A percentile compares a stretch with the other conserved stretches of the same genome.
These are phyloP conservation scores for Amanita pallidorosea DNA, from an alignment of 768 basidiomycete species.

Conservation along the genomic window DNA sequence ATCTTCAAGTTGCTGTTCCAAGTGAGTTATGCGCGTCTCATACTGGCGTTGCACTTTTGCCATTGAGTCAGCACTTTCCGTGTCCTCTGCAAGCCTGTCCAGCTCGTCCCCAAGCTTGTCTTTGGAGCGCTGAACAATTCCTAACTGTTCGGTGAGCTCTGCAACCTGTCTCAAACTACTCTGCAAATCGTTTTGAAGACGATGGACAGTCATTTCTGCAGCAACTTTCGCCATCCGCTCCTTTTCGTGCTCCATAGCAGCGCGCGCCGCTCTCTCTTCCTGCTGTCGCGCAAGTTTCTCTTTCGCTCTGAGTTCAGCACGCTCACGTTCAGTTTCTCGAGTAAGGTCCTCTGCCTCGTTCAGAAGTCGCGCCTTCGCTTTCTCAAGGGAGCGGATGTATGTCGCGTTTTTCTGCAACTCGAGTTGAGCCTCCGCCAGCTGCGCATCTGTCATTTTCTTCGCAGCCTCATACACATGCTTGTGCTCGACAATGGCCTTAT, in stretches of 20 bases:
- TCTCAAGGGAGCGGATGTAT: conserved; percentile 82
- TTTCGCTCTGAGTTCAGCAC: conserved; percentile 51
- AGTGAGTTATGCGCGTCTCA: too few species aligned
- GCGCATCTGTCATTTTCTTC: conserved; percentile 87
- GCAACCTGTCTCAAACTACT: conserved; percentile 41
- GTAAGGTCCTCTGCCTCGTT: conserved; percentile 77
- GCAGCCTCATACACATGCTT: conserved; percentile 95
- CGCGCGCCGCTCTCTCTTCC: conserved; percentile 49
- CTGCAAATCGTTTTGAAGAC: conserved; percentile 53
- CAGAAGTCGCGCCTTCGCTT: conserved; percentile 61
- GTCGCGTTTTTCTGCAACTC: conserved; percentile 66
- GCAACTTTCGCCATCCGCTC: conserved; percentile 57
- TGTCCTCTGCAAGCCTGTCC: conserved; percentile 19
- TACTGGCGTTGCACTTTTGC: too few species aligned
- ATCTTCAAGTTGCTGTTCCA: too few species aligned
- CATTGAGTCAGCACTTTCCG: too few species aligned
- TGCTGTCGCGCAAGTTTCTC: conserved; percentile 57
- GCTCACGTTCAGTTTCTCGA: conserved; percentile 64
- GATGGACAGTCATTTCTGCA: conserved; percentile 50
- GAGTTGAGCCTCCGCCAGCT: conserved; percentile 69
- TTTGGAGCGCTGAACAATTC: conserved; percentile 47
- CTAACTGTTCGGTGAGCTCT: conserved; percentile 43
- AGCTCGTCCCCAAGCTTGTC: conserved; percentile 58
- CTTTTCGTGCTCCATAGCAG: conserved; percentile 49
- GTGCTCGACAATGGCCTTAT: conserved; percentile 98